Percentiles rank a stretch among this genome's conserved stretches.
Conservation (phyloP, 495 filamentous ascomycete genomes). For the Lepidopterella palustris region DNA sequence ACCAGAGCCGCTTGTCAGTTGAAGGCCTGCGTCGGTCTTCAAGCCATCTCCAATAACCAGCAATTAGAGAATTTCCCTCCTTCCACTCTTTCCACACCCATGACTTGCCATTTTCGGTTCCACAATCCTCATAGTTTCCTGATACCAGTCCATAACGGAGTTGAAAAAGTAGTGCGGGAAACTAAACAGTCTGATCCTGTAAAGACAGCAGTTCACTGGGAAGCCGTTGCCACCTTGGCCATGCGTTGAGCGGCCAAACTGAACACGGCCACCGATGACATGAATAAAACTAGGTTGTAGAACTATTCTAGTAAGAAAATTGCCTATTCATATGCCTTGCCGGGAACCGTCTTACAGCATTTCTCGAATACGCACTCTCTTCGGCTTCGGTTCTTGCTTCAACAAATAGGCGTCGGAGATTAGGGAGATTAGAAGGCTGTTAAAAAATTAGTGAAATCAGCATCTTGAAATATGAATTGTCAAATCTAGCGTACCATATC, state of each 20-base stretch:
- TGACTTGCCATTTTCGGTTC: too few relatives aligned
- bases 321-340: background rate
- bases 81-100: too few relatives aligned
- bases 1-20: too few relatives aligned
- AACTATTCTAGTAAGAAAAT: constrained; percentile 52
- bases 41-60: too few relatives aligned
- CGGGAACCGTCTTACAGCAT: constrained; percentile 56
- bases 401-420: constrained; percentile 91
- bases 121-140: too few relatives aligned
- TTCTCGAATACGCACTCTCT: constrained; percentile 89
- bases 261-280: constrained; percentile 89
- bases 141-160: too few relatives aligned
- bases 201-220: too few relatives aligned
- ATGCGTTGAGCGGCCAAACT: constrained; percentile 80
- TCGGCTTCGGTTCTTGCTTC: constrained; percentile 90
- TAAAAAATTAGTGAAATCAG: constrained; percentile 4
- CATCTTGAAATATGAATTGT: background rate
- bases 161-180: too few relatives aligned
- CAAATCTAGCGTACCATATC: background rate
- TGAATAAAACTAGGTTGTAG: constrained; percentile 93
- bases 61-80: too few relatives aligned
- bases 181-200: too few relatives aligned
- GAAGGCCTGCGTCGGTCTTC: too few relatives aligned
- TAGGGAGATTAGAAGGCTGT: constrained; percentile 77
- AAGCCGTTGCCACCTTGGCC: constrained; percentile 30